phyloP scores from a whole-genome alignment of 148 eudicot genomes.

The Vaccinium darrowii region DNA sequence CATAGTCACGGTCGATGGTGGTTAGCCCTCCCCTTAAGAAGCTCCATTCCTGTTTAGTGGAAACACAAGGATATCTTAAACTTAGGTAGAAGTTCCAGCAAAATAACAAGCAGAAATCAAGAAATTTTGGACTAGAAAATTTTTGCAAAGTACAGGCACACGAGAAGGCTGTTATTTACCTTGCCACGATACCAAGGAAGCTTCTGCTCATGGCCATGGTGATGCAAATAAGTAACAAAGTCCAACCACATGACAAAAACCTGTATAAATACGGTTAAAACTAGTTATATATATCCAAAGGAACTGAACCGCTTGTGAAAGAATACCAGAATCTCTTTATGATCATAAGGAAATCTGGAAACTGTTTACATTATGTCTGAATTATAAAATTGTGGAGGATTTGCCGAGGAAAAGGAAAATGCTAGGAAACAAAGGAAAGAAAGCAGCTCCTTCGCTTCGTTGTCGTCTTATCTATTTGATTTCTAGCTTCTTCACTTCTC shows the following conservation, averaged over 20 bases:
- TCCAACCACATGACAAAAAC: constrained; percentile 53
- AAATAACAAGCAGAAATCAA: not conserved
- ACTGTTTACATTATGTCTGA: not conserved
- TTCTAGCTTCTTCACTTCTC: not conserved
- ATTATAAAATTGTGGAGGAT: not conserved
- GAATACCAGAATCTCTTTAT: not conserved
- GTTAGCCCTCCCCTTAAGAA: constrained; percentile 52
- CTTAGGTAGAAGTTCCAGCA: not conserved
- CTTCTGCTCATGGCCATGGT: constrained; percentile 52
- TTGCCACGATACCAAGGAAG: constrained; percentile 66
- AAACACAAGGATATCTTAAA: not conserved
- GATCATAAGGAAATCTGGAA: not conserved
- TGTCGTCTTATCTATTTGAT: not conserved
- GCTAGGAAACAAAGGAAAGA: not conserved
- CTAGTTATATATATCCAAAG: constrained; percentile 1
- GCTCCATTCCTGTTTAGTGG: constrained; percentile 50
- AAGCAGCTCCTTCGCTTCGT: not conserved
- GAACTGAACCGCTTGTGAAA: not conserved
- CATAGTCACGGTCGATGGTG: constrained; percentile 19
- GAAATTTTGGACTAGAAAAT: not conserved
- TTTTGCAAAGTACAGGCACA: not conserved
- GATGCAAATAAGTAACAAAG: constrained; percentile 52
- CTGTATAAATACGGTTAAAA: constrained; percentile 21
- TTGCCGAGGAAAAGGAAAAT: not conserved
- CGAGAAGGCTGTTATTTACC: constrained; percentile 24